These are phyloP conservation scores for Xylaria sp. DNA, from an alignment of 2,329 filamentous ascomycete genomes.

Conservation along the genomic window DNA sequence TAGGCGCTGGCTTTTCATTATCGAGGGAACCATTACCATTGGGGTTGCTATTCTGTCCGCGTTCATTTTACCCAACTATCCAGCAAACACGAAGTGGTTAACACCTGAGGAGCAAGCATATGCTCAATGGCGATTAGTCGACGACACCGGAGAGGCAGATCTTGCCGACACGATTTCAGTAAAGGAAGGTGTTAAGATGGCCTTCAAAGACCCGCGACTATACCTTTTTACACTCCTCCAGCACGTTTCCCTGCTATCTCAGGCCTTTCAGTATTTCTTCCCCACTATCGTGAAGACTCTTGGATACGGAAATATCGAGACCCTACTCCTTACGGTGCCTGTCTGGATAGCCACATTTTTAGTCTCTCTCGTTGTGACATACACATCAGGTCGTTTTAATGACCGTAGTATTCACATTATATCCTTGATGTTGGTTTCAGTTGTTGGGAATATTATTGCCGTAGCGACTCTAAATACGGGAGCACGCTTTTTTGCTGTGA, in stretches of 20 bases:
- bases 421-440: conserved; percentile 61
- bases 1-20: conserved; percentile 53
- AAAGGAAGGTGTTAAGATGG: conserved; percentile 59
- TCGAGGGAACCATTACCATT: conserved; percentile 56
- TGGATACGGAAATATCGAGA: conserved; percentile 64
- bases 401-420: conserved; percentile 69
- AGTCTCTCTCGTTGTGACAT: conserved; percentile 63
- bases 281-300: conserved; percentile 71
- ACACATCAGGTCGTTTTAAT: conserved; percentile 61
- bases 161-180: conserved; percentile 51
- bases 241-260: conserved; percentile 61
- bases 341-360: conserved; percentile 65
- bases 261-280: conserved; percentile 73
- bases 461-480: conserved; percentile 60
- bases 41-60: conserved; percentile 47
- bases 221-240: conserved; percentile 66
- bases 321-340: conserved; percentile 66
- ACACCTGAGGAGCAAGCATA: conserved; percentile 61
- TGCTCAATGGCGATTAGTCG: conserved; percentile 61
- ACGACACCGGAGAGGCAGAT: conserved; percentile 60
- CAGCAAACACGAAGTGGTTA: conserved; percentile 63
- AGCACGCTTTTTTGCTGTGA: conserved; percentile 65
- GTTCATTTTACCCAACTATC: conserved; percentile 62
- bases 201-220: conserved; percentile 59
- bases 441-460: conserved; percentile 65